phyloP scores from a whole-genome alignment of 495 filamentous ascomycete genomes.

The Lophium mytilinum region DNA sequence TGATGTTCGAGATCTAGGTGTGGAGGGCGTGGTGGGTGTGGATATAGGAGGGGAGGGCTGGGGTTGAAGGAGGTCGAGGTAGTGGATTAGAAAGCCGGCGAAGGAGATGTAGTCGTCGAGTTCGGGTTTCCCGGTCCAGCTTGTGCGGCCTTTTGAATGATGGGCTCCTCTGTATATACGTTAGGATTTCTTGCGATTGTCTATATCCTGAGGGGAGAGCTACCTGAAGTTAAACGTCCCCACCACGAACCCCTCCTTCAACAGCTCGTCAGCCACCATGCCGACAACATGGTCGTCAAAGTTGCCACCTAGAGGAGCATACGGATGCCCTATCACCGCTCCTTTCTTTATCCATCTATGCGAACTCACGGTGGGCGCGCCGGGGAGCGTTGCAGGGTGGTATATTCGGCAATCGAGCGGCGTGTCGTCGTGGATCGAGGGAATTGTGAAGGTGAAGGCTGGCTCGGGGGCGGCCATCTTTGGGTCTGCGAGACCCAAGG shows the following conservation, averaged over 20 bases:
- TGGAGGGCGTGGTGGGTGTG: constrained; percentile 1
- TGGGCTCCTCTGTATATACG: constrained; percentile 58
- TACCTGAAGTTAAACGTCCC: constrained; percentile 93
- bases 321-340: constrained; percentile 84
- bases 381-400: constrained; percentile 44
- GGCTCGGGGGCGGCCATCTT: constrained; percentile 36
- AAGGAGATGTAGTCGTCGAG: constrained; percentile 72
- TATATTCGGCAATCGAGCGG: constrained; percentile 75
- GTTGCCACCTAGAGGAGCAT: constrained; percentile 76
- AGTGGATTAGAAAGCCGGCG: constrained; percentile 66
- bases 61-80: constrained; percentile 42
- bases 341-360: constrained; percentile 33
- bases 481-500: constrained; percentile 8
- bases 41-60: neutral
- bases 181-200: neutral
- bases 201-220: neutral
- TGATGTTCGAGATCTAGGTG: constrained; percentile 1
- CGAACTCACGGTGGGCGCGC: constrained; percentile 3
- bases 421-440: constrained; percentile 71
- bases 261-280: constrained; percentile 51
- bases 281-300: constrained; percentile 76
- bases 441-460: constrained; percentile 65
- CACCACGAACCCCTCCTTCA: constrained; percentile 63
- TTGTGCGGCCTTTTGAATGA: constrained; percentile 65
- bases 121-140: constrained; percentile 78